phyloP scores from a whole-genome alignment of 495 filamentous ascomycete species.

The Penicillium coffeae region DNA sequence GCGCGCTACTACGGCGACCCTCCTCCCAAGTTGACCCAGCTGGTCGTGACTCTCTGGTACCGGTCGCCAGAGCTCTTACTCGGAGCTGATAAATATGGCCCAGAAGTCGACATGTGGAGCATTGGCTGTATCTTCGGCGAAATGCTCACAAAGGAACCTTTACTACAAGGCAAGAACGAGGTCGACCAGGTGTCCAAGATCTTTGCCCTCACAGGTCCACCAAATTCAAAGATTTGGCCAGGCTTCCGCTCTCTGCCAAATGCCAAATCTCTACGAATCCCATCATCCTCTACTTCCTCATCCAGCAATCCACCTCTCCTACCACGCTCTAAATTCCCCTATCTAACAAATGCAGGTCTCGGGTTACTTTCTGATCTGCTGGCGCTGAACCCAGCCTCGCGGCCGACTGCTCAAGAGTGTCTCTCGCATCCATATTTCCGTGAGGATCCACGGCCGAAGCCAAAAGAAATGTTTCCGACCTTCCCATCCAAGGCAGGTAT shows the following conservation, averaged over 20 bases:
- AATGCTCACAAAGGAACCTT: constrained; percentile 74
- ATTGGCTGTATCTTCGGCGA: constrained; percentile 96
- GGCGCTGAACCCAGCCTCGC: constrained; percentile 65
- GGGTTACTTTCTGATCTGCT: constrained; percentile 66
- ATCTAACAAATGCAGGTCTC: constrained; percentile 72
- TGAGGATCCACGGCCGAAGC: constrained; percentile 85
- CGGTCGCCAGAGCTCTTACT: constrained; percentile 87
- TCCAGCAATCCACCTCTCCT: constrained; percentile 29
- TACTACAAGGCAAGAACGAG: constrained; percentile 91
- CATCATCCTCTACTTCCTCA: constrained; percentile 35
- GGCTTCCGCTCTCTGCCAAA: constrained; percentile 85
- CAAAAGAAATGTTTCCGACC: constrained; percentile 80
- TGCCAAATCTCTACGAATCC: constrained; percentile 78
- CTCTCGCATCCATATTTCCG: constrained; percentile 79
- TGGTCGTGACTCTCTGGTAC: constrained; percentile 98
- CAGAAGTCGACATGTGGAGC: constrained; percentile 89
- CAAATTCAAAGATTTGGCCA: constrained; percentile 82
- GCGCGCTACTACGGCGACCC: constrained; percentile 85
- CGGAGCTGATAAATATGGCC: constrained; percentile 71
- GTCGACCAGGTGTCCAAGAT: constrained; percentile 83
- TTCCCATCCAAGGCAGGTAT: constrained; percentile 94
- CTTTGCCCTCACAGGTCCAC: constrained; percentile 87
- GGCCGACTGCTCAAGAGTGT: constrained; percentile 68
- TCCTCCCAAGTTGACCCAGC: constrained; percentile 77
- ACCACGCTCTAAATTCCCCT: constrained; percentile 70